Conservation (phyloP, 1,284 basidiomycete genomes). For the Sparassis latifolia region DNA sequence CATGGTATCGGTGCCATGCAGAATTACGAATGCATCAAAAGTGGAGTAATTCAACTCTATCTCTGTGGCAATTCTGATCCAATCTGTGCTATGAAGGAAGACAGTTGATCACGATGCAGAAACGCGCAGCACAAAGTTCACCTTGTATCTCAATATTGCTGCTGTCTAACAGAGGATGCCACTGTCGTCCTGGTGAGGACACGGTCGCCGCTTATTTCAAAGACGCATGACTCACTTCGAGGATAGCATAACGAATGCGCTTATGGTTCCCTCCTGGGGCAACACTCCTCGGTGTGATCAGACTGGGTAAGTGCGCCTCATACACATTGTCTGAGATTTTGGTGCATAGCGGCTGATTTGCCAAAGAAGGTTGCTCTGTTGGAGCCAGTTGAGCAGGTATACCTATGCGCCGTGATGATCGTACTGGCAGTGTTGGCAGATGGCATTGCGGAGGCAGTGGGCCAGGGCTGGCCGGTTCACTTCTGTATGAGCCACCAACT, state of each 20-base stretch:
- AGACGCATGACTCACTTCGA: slow-evolving; percentile 51
- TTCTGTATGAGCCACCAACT: slow-evolving; percentile 18
- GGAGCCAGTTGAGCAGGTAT: slow-evolving; percentile 31
- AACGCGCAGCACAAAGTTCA: slow-evolving; percentile 19
- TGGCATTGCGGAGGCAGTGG: slow-evolving; percentile 19
- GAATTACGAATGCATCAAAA: slow-evolving; percentile 86
- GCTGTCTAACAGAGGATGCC: slow-evolving; percentile 83
- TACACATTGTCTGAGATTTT: slow-evolving; percentile 55
- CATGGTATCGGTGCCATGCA: slow-evolving; percentile 96
- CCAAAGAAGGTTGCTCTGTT: slow-evolving; percentile 15
- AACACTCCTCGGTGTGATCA: slow-evolving; percentile 69
- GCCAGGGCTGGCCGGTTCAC: slow-evolving; percentile 16
- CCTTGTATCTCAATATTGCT: slow-evolving; percentile 81
- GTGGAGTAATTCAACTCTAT: slow-evolving; percentile 82
- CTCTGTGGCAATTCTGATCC: slow-evolving; percentile 85
- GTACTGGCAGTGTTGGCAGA: slow-evolving; percentile 54
- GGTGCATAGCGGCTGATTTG: slow-evolving; percentile 38
- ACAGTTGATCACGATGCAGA: slow-evolving; percentile 6
- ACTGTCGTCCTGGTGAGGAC: slow-evolving; percentile 36
- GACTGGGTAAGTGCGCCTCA: slow-evolving; percentile 62
- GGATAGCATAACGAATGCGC: slow-evolving; percentile 73
- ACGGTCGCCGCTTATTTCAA: neutral
- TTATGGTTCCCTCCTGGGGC: slow-evolving; percentile 58
- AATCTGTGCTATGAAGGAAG: slow-evolving; percentile 45
- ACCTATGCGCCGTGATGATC: slow-evolving; percentile 68